Conservation (phyloP, 768 basidiomycete species). For the Albatrellus ellisii region DNA sequence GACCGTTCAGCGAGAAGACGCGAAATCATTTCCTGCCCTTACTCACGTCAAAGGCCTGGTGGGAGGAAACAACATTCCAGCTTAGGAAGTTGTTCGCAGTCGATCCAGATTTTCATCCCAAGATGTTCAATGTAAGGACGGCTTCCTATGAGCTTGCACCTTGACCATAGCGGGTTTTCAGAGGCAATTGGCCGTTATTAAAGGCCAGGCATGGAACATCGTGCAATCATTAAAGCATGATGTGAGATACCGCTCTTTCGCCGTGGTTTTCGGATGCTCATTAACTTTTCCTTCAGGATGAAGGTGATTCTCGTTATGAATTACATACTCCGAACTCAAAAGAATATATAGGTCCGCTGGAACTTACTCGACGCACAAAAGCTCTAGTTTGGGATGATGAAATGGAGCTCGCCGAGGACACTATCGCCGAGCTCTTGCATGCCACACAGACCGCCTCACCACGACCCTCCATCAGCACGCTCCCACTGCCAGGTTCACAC, state of each 20-base stretch:
- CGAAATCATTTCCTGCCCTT: slow-evolving; percentile 72
- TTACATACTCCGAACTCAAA: too few relatives aligned
- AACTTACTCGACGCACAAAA: slow-evolving; percentile 73
- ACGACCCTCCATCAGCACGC: slow-evolving; percentile 44
- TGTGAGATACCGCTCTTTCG: slow-evolving; percentile 26
- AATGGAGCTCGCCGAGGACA: slow-evolving; percentile 37
- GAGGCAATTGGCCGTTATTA: slow-evolving; percentile 86
- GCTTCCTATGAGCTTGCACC: not conserved
- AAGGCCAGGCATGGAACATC: slow-evolving; percentile 88
- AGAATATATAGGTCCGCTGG: slow-evolving; percentile 82
- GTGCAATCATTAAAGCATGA: slow-evolving; percentile 70
- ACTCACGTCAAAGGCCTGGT: slow-evolving; percentile 77
- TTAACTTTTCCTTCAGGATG: slow-evolving; percentile 36
- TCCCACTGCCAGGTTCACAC: slow-evolving; percentile 41
- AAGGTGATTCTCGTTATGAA: slow-evolving; percentile 33
- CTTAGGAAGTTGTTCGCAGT: slow-evolving; percentile 65
- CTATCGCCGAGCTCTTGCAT: slow-evolving; percentile 21
- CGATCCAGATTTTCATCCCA: slow-evolving; percentile 80
- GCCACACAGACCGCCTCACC: slow-evolving; percentile 32
- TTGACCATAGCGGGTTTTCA: slow-evolving; percentile 19
- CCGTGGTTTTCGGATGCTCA: not conserved
- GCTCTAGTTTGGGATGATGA: slow-evolving; percentile 82
- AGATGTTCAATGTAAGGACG: slow-evolving; percentile 65
- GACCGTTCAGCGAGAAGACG: slow-evolving; percentile 76
- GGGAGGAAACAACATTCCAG: slow-evolving; percentile 77